Evolutionary conservation across 129 eudicot species (phyloP).

Genomic region (Heracleum sosnowskyi): DNA sequence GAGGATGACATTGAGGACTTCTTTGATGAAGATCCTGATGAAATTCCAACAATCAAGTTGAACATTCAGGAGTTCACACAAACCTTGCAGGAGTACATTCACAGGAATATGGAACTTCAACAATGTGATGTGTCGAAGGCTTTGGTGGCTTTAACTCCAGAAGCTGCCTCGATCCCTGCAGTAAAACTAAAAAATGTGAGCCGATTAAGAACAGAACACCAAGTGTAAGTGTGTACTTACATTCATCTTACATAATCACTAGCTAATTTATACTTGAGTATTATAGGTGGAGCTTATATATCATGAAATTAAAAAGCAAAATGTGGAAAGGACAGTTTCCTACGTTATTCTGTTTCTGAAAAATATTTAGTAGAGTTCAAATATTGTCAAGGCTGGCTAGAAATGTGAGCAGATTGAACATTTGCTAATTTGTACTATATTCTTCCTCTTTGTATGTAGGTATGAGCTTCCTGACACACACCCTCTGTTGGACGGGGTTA

Average conservation of each 20-base stretch:
- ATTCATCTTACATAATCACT: not conserved
- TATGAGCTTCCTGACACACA: conserved; percentile 97
- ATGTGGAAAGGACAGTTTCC: not conserved
- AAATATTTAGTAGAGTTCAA: not conserved
- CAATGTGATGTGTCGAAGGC: conserved; percentile 74
- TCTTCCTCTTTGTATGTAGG: conserved; percentile 36
- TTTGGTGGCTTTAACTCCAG: conserved; percentile 73
- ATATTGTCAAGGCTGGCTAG: not conserved
- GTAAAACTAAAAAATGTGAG: conserved; percentile 86
- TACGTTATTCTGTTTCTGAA: not conserved
- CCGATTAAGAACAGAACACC: conserved; percentile 96
- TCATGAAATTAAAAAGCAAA: not conserved
- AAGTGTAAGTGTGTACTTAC: conserved; percentile 61
- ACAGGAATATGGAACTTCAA: conserved; percentile 55
- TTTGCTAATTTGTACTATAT: conserved; percentile 7
- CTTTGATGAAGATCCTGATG: conserved; percentile 63
- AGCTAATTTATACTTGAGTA: not conserved
- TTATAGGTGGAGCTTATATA: not conserved
- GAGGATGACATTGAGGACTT: conserved; percentile 67
- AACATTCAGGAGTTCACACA: conserved; percentile 76
- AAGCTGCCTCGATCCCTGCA: conserved; percentile 86
- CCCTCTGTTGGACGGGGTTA: conserved; percentile 75
- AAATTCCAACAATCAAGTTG: conserved; percentile 82
- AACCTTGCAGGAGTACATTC: conserved; percentile 59
- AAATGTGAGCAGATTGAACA: not conserved